Evolutionary conservation across 1,284 basidiomycete genomes (phyloP), one percentile per base, ranked within the genome.

Genomic region (Leucoagaricus sp.): DNA sequence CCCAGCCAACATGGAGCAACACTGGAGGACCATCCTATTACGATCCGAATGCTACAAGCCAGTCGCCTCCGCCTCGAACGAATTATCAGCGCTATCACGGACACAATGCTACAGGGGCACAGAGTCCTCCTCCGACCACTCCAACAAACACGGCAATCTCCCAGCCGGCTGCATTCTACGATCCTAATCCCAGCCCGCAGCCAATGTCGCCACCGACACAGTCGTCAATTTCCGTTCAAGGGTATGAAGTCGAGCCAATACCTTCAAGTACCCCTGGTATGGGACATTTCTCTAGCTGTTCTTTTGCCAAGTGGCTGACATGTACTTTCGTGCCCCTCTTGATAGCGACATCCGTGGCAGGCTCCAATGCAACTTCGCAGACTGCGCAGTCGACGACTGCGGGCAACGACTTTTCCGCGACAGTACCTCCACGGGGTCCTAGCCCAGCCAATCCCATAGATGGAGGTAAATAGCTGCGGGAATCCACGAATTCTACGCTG

Each of bases 151-250:
- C 61, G 33, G 42, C 26, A 34, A 21, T 56, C 12, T 59, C 60
- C 6, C 58, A 69, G 49, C 60, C 63, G 58, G 48, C 68, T 44
- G 68, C 75, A 9, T 75, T 75, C 59, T 77, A 74, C 42, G 73
- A 77, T 49, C 75, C 77, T 4, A 75, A 76, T 53, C 58, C 66
- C 12, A 49, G 56, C 4, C 44, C 48, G 34, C 38, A 55, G 59
- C 46, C 62, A 54, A 29, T 34, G 31, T 53, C 58, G 28, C 42
- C 55, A 6, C 25, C 42, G 1, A 33, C 41, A 10, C 55, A 56
- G 19, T 13, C 42, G 12, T 41, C 45, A 21, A 34, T 34, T 23
- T 17, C 53, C 9, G 49, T 41, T 34, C 53, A 53, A 17, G 58
- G 60, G 15, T 61, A 64, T 33, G 64, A 65, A 49, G 58, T 60